Percentiles rank a stretch among this genome's conserved stretches.
Conservation (phyloP, 2,329 filamentous ascomycete species). For the Penicillium sp. region DNA sequence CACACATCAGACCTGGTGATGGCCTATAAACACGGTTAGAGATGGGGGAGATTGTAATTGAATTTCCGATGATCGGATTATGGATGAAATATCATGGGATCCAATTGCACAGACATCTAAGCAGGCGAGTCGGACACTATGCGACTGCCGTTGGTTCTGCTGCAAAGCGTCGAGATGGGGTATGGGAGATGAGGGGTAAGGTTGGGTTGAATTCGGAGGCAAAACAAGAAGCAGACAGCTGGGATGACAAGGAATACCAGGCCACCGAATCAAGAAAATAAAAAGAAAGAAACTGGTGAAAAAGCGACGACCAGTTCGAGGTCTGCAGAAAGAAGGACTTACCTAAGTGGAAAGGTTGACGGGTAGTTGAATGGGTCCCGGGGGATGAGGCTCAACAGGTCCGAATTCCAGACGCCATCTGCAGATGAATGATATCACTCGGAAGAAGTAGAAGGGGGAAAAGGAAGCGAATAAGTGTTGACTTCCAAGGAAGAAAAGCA, state of each 20-base stretch:
- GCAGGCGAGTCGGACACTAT: neutral
- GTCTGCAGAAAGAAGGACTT: slow-evolving; percentile 10
- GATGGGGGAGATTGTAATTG: neutral
- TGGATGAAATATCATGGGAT: neutral
- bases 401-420: slow-evolving; percentile 11
- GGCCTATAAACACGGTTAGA: slow-evolving; percentile 6
- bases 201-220: neutral
- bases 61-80: neutral
- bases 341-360: slow-evolving; percentile 11
- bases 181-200: slow-evolving; percentile 8
- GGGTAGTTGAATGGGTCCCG: slow-evolving; percentile 10
- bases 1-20: slow-evolving; percentile 5
- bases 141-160: neutral
- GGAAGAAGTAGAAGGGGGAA: slow-evolving; percentile 4
- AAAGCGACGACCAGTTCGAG: neutral
- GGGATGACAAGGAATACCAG: neutral
- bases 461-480: too few relatives aligned
- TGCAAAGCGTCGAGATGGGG: slow-evolving; percentile 4
- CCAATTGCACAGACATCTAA: neutral
- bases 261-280: neutral
- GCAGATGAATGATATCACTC: slow-evolving; percentile 15
- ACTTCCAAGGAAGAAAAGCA: slow-evolving; percentile 1
- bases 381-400: slow-evolving; percentile 24
- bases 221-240: neutral
- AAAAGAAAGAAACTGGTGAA: neutral